phyloP scores from a whole-genome alignment of 108 stramenopile species.

The Skeletonema tropicum region DNA sequence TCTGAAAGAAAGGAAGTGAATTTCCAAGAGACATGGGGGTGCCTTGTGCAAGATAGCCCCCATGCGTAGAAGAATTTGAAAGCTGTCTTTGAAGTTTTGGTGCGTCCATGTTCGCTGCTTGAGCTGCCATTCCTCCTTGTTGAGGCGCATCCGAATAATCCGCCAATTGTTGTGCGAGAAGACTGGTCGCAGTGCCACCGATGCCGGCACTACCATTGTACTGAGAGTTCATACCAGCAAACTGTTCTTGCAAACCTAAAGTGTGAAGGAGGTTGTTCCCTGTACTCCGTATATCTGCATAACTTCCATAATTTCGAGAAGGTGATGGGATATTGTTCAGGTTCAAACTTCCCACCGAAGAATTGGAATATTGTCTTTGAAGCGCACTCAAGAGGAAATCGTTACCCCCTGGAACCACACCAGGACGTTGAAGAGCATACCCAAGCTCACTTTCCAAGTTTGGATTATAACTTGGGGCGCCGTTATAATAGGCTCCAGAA shows the following conservation, averaged over 20 bases:
- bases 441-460: slow-evolving; percentile 66
- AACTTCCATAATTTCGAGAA: background rate
- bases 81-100: background rate
- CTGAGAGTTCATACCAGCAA: background rate
- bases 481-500: slow-evolving; percentile 45
- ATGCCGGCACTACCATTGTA: background rate
- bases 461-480: slow-evolving; percentile 51
- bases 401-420: slow-evolving; percentile 67
- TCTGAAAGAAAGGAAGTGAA: background rate
- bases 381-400: slow-evolving; percentile 15
- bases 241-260: background rate
- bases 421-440: slow-evolving; percentile 80
- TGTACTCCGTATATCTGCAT: background rate
- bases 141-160: background rate
- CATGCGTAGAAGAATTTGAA: slow-evolving; percentile 1
- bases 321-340: background rate
- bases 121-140: background rate
- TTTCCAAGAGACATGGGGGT: background rate
- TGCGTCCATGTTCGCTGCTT: background rate
- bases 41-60: background rate
- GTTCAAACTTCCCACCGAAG: slow-evolving; percentile 6
- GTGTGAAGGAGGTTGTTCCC: background rate
- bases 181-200: background rate
- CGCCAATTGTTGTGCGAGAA: slow-evolving; percentile 1
- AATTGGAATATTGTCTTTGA: slow-evolving; percentile 35